Conservation (phyloP, 2,329 filamentous ascomycete genomes). For the Teratosphaeria zuluensis region DNA sequence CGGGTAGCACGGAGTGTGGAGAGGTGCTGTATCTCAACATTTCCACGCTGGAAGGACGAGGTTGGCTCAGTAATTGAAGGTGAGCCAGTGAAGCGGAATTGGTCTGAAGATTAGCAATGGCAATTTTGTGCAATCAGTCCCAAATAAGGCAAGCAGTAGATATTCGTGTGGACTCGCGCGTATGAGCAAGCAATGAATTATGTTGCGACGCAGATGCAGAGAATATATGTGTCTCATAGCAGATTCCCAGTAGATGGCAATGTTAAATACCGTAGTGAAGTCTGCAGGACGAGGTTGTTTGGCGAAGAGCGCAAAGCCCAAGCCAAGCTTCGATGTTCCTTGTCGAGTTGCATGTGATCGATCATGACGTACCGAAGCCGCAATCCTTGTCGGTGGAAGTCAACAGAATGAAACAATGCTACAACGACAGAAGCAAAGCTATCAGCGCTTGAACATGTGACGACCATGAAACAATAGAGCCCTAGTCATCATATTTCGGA, state of each 20-base stretch:
- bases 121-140: too few species aligned
- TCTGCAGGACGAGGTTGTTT: too few species aligned
- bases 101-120: too few species aligned
- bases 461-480: background rate
- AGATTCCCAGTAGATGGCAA: too few species aligned
- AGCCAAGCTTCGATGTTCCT: background rate
- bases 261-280: too few species aligned
- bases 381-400: background rate
- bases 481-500: background rate
- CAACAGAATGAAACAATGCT: background rate
- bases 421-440: background rate
- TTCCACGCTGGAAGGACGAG: background rate
- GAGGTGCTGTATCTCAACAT: background rate
- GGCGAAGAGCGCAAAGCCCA: background rate
- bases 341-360: background rate
- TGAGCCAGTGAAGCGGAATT: too few species aligned
- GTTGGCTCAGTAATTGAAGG: too few species aligned
- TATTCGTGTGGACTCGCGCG: too few species aligned
- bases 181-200: too few species aligned
- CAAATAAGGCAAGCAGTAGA: too few species aligned
- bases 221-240: too few species aligned
- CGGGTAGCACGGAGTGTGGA: background rate
- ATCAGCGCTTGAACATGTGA: background rate
- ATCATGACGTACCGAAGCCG: background rate
- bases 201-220: too few species aligned